Conservation (phyloP, 768 basidiomycete genomes). For the Kockovaella imperatae region DNA sequence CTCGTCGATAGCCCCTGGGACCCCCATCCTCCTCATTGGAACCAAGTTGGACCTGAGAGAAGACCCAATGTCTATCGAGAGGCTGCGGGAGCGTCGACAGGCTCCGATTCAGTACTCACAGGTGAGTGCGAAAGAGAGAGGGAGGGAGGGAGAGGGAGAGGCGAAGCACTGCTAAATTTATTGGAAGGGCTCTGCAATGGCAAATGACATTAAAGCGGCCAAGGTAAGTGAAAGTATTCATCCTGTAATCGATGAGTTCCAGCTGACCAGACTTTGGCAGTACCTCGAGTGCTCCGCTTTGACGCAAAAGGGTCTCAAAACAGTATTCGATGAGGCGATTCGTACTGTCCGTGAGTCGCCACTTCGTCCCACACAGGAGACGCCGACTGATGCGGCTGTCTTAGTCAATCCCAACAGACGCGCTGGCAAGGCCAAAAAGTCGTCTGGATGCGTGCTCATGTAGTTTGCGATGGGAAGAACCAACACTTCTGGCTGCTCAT, state of each 20-base stretch:
- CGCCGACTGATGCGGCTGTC: no score
- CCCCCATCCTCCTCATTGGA: constrained; percentile 82
- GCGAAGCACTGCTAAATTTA: not conserved
- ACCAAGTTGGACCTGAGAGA: constrained; percentile 87
- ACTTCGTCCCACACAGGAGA: not conserved
- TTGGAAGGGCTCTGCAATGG: constrained; percentile 29
- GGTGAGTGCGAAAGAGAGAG: constrained; percentile 6
- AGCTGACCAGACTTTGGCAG: constrained; percentile 20
- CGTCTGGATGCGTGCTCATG: constrained; percentile 38
- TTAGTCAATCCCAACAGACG: constrained; percentile 34
- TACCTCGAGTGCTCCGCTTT: constrained; percentile 43
- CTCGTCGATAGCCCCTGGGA: constrained; percentile 61
- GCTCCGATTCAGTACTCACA: constrained; percentile 38
- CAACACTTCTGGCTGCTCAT: no score
- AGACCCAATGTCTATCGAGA: constrained; percentile 66
- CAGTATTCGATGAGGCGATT: constrained; percentile 47
- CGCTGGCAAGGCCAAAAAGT: constrained; percentile 37
- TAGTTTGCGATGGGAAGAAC: no score
- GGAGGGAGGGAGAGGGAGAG: not conserved
- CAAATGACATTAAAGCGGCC: constrained; percentile 37
- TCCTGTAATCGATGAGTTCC: not conserved
- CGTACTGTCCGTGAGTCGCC: constrained; percentile 36
- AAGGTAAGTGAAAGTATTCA: constrained; percentile 24
- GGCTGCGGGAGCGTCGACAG: constrained; percentile 41
- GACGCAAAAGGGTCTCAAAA: constrained; percentile 45